Base-by-base conservation (phyloP, 2,329 filamentous ascomycete genomes). In the Dendryphion nanum region DNA sequence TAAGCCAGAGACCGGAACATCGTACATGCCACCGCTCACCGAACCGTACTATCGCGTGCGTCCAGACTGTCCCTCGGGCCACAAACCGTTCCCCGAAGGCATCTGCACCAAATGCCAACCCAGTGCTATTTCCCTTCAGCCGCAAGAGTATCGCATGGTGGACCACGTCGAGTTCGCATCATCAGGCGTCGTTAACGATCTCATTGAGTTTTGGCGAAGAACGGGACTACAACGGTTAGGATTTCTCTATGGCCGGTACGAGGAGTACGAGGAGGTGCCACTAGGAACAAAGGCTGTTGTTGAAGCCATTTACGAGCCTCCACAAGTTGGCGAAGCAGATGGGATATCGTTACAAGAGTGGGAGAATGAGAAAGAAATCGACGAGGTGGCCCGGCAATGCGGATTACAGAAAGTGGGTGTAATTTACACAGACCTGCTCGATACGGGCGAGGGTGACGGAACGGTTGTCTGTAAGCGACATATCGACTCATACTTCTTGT, bases 81-180 rank as follows among this genome's bases (percentile, higher is more conserved):
- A 98, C 67, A 85, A 89, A 14, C 81, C 85, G 29, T 98, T 93
- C 83, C 93, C 93, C 3, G 89, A 94, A 54, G 93, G 93, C 13
- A 97, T 98, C 50, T 98, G 93, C 71, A 94, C 88, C 41, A 98
- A 97, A 65, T 98, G 93, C 56, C 94, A 98, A 61, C 93, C 93
- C 6, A 95, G 91, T 48, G 91, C 93, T 39, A 98, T 98, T 60
- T 95, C 89, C 8, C 72, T 98, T 37, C 90, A 97, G 61, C 89
- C 89, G 4, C 93, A 98, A 66, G 77, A 85, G 15, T 98, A 91
- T 65, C 88, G 93, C 35, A 96, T 93, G 87, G 90, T 98, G 3
- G 93, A 98, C 57, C 93, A 98, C 64, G 93, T 98, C 47, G 94
- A 98, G 66, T 97, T 98, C 61, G 83, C 91, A 2, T 84, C 86